Percentiles rank a stretch among this genome's conserved stretches.
Evolutionary conservation across 176 grass and related monocot species (phyloP).

Genomic region (Eleusine indica): DNA sequence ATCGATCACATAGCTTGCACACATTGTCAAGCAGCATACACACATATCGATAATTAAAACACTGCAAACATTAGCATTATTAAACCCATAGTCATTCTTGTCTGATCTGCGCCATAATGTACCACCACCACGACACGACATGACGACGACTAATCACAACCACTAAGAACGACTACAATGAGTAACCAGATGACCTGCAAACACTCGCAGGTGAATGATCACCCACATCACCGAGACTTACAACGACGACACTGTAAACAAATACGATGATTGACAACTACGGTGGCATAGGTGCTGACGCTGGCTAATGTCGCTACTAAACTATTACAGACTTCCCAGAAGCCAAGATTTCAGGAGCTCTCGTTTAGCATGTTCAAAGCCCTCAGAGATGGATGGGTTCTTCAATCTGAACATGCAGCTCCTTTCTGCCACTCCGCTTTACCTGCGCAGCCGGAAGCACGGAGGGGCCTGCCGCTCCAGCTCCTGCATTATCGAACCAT

Average conservation of each 20-base stretch:
- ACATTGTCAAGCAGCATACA: not conserved
- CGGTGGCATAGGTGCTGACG: not conserved
- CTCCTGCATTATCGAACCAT: slow-evolving; percentile 57
- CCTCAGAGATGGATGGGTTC: not conserved
- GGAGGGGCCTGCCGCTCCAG: slow-evolving; percentile 45
- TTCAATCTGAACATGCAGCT: slow-evolving; percentile 31
- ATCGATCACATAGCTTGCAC: no score
- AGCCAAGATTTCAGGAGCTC: slow-evolving; percentile 7
- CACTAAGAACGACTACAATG: not conserved
- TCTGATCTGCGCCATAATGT: not conserved
- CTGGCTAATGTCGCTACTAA: slow-evolving; percentile 28
- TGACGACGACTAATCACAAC: not conserved
- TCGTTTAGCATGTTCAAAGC: slow-evolving; percentile 21
- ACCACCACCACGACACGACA: not conserved
- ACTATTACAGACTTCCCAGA: slow-evolving; percentile 39
- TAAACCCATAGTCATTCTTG: not conserved
- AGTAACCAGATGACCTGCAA: not conserved
- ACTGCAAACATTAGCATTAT: not conserved
- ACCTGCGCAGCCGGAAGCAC: slow-evolving; percentile 29
- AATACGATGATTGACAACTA: not conserved
- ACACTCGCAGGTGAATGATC: not conserved
- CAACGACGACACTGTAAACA: not conserved
- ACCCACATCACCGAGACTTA: slow-evolving; percentile 11
- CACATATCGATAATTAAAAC: not conserved
- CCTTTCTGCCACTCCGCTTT: not conserved